Evolutionary conservation across 805 yeast genomes (phyloP).

Genomic region (Kodamaea restingae): DNA sequence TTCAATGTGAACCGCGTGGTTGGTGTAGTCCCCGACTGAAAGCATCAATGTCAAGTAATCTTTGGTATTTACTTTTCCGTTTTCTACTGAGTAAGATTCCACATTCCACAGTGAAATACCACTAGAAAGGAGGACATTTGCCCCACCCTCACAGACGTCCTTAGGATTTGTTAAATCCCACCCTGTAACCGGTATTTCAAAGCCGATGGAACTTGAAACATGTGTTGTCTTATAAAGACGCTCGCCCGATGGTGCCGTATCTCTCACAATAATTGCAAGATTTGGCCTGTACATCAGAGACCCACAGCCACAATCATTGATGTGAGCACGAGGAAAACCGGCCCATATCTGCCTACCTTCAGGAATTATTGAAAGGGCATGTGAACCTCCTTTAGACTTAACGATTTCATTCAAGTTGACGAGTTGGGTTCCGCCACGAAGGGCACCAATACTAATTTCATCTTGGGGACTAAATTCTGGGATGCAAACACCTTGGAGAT

Average conservation of each 20-base stretch:
- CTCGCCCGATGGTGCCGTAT: slow-evolving; percentile 1
- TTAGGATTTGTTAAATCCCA: slow-evolving; percentile 23
- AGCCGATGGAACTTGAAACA: slow-evolving; percentile 28
- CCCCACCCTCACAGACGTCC: slow-evolving; percentile 26
- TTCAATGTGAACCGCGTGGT: slow-evolving; percentile 15
- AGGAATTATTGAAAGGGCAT: slow-evolving; percentile 11
- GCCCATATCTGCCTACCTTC: slow-evolving; percentile 36
- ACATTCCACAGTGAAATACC: slow-evolving; percentile 41
- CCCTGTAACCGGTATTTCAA: slow-evolving; percentile 27
- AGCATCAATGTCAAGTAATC: slow-evolving; percentile 18
- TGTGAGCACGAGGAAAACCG: slow-evolving; percentile 40
- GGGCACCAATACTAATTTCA: slow-evolving; percentile 22
- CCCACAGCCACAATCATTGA: slow-evolving; percentile 38
- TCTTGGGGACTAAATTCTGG: slow-evolving; percentile 15
- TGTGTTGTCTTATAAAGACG: slow-evolving; percentile 25
- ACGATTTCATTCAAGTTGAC: slow-evolving; percentile 16
- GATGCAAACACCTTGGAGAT: slow-evolving; percentile 14
- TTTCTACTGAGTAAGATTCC: slow-evolving; percentile 1
- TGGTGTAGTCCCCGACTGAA: slow-evolving; percentile 19
- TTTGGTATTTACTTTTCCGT: slow-evolving; percentile 12
- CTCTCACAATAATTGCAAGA: slow-evolving; percentile 23
- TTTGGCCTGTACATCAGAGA: slow-evolving; percentile 37
- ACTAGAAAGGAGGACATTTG: slow-evolving; percentile 44
- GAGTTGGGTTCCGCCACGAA: slow-evolving; percentile 37
- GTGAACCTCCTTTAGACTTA: background rate